These are phyloP conservation scores for Dujonia santamariae DNA, from an alignment of 1,139 yeast species.

Conservation along the genomic window DNA sequence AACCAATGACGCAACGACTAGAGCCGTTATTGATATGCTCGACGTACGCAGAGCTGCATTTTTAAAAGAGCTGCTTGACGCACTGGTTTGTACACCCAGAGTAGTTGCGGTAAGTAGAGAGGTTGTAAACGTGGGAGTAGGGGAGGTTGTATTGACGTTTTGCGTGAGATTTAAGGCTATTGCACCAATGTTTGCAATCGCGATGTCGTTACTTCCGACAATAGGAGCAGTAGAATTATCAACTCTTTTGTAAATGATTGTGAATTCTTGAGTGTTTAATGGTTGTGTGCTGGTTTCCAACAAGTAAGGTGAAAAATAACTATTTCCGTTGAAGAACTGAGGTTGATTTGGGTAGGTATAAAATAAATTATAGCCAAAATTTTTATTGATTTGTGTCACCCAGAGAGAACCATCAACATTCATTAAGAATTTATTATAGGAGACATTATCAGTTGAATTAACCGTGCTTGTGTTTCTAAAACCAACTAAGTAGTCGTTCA, in stretches of 20 bases:
- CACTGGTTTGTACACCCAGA: too few species aligned
- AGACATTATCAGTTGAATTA: not conserved
- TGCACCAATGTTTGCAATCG: not conserved
- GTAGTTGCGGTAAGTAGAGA: too few species aligned
- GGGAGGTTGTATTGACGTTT: too few species aligned
- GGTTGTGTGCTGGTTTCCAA: not conserved
- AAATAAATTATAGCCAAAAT: constrained; percentile 3
- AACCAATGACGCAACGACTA: too few species aligned
- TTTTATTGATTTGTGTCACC: constrained; percentile 1
- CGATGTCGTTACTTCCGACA: not conserved
- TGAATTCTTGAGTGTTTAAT: constrained; percentile 1
- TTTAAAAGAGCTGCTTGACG: too few species aligned
- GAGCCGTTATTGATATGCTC: too few species aligned
- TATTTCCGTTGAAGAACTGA: constrained; percentile 1
- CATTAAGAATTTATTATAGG: constrained; percentile 1
- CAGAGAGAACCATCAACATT: constrained; percentile 6
- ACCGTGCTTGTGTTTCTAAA: not conserved
- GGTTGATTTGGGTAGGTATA: constrained; percentile 1
- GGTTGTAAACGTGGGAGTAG: too few species aligned
- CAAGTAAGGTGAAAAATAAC: not conserved
- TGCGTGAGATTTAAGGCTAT: too few species aligned
- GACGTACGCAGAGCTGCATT: too few species aligned
- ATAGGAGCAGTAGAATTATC: constrained; percentile 1
- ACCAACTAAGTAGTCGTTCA: constrained; percentile 5
- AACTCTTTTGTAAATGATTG: not conserved